Evolutionary conservation across 2,329 filamentous ascomycete genomes (phyloP).

Genomic region (Elsinoe ampelina): DNA sequence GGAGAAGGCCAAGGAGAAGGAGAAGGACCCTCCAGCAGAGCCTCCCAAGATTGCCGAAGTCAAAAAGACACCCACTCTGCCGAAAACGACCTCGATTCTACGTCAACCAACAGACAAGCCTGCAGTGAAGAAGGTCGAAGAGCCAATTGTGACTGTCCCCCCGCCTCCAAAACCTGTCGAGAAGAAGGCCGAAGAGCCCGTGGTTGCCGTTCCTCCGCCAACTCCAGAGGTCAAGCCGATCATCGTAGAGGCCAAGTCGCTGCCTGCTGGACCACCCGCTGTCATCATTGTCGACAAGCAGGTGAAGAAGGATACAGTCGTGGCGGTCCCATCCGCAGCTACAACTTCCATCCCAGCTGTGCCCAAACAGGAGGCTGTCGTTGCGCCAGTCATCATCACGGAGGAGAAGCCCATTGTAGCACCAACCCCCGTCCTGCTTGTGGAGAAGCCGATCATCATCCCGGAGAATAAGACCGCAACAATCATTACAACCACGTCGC

Average conservation of each 20-base stretch:
- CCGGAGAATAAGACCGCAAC: constrained; percentile 13
- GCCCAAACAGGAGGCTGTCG: constrained; percentile 3
- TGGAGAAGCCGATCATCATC: constrained; percentile 3
- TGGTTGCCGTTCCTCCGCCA: not conserved
- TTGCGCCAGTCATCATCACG: constrained; percentile 7
- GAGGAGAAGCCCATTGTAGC: not conserved
- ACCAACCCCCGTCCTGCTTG: not conserved
- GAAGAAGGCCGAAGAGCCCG: not conserved
- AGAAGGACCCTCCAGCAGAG: not conserved
- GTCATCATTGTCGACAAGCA: constrained; percentile 11
- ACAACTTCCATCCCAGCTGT: not conserved
- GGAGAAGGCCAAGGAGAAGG: constrained; percentile 6
- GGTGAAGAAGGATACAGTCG: not conserved
- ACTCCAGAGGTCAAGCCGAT: constrained; percentile 3
- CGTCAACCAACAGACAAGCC: not conserved
- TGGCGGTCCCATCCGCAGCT: not conserved
- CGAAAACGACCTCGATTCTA: not conserved
- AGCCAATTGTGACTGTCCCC: not conserved
- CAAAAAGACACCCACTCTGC: constrained; percentile 4
- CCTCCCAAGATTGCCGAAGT: constrained; percentile 4
- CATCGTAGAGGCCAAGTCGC: constrained; percentile 5
- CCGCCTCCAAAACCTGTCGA: not conserved
- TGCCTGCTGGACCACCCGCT: constrained; percentile 1
- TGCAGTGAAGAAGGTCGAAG: not conserved
- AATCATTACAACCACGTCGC: constrained; percentile 7